Base-by-base conservation (phyloP, 2,329 filamentous ascomycete species). In the Penicillium sp. region DNA sequence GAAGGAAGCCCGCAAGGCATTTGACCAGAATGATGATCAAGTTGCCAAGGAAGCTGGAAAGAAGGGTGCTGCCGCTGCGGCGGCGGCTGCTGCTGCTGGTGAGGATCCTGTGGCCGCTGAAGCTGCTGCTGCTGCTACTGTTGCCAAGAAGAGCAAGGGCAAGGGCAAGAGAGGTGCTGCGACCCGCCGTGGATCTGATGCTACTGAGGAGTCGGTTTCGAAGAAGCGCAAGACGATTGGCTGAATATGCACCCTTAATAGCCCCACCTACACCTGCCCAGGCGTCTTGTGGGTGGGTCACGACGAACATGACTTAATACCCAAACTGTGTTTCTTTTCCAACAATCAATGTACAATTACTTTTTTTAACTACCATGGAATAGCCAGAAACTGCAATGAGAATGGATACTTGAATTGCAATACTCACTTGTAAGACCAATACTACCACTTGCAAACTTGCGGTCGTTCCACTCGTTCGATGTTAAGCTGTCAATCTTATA, bases 1-100 rank as follows among this genome's bases (percentile, higher is more conserved):
- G 61, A 94, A 94, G 73, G 86, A 89, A 69, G 89, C 90, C 52
- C 82, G 92, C 61, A 92, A 93, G 78, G 72, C 73, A 8, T 78
- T 78, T 36, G 75, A 77, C 62, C 75, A 78, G 62, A 76, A 78
- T 54, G 75, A 78, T 66, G 75, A 78, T 44, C 74, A 76, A 57
- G 73, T 78, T 27, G 70, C 66, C 3, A 77, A 75, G 62, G 73
- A 75, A 53, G 69, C 71, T 13, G 70, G 68, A 5, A 75, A 75
- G 53, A 75, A 73, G 59, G 70, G 68, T 9, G 53, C 57, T 27
- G 60, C 57, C 6, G 52, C 54, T 0, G 53, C 68, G 1, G 72
- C 66, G 2, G 72, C 65, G 1, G 72, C 70, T 9, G 61, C 48
- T 39, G 58, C 57, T n/a, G 52, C 54, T 0, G 53, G 68, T 10